These are phyloP conservation scores for Colletotrichum echinochloae DNA, from an alignment of 2,329 filamentous ascomycete species.

Conservation along the genomic window DNA sequence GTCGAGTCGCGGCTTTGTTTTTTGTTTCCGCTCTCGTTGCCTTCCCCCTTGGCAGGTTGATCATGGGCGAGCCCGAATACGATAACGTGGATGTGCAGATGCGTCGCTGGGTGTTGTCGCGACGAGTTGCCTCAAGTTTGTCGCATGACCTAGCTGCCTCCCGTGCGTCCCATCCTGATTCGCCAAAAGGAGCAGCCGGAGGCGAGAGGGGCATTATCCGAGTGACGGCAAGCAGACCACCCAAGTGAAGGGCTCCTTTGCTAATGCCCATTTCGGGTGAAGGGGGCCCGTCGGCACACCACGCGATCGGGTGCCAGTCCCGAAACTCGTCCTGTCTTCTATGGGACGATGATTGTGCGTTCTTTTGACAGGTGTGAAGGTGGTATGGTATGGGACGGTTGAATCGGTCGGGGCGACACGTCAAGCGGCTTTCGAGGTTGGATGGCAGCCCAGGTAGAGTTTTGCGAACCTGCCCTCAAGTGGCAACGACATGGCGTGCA, in stretches of 20 bases:
- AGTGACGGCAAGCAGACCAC: background rate
- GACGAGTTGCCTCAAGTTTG: conserved; percentile 19
- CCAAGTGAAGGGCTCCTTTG: conserved; percentile 23
- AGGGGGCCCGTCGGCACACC: background rate
- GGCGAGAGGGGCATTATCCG: background rate
- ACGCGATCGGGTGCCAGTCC: conserved; percentile 23
- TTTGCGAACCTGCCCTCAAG: background rate
- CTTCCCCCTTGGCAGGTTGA: conserved; percentile 12
- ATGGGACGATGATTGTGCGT: conserved; percentile 27
- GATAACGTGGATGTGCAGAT: conserved; percentile 12
- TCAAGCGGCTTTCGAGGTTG: conserved; percentile 24
- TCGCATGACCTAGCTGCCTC: background rate
- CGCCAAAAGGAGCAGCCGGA: background rate
- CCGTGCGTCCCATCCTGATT: conserved; percentile 6
- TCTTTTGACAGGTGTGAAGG: conserved; percentile 16
- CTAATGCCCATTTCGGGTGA: conserved; percentile 24
- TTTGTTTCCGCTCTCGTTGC: background rate
- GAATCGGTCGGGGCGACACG: background rate
- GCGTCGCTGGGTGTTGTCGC: conserved; percentile 18
- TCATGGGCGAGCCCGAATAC: background rate
- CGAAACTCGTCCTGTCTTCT: conserved; percentile 20
- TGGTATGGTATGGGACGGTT: background rate
- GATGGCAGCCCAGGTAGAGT: conserved; percentile 29
- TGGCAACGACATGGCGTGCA: background rate
- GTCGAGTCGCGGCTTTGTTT: background rate